These are phyloP conservation scores for Leucocoprinus sp. DNA, from an alignment of 768 basidiomycete genomes.

Conservation along the genomic window DNA sequence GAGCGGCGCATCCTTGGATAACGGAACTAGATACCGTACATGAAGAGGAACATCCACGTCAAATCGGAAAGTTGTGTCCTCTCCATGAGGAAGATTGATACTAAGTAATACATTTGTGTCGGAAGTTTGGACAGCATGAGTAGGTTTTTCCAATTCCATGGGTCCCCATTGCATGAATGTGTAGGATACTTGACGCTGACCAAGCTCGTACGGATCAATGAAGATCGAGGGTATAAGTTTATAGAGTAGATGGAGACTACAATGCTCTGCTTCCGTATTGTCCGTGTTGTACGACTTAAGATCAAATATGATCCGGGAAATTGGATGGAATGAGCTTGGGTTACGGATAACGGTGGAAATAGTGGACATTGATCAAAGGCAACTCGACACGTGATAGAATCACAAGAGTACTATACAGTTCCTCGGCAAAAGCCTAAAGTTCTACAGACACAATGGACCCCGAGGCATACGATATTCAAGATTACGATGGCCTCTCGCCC, in stretches of 20 bases:
- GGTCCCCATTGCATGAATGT: slow-evolving; percentile 8
- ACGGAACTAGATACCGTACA: slow-evolving; percentile 5
- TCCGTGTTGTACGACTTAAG: background rate
- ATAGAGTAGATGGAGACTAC: slow-evolving; percentile 6
- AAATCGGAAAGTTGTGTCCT: background rate
- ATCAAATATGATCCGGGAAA: background rate
- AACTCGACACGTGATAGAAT: background rate
- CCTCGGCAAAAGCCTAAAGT: slow-evolving; percentile 35
- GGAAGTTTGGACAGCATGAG: background rate
- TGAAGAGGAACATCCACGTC: slow-evolving; percentile 7
- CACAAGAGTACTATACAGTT: slow-evolving; percentile 26
- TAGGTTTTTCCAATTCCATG: slow-evolving; percentile 6
- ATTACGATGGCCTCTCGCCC: slow-evolving; percentile 85
- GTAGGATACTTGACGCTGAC: slow-evolving; percentile 5
- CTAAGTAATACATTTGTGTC: background rate
- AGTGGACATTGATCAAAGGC: background rate
- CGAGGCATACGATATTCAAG: slow-evolving; percentile 23
- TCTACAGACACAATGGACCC: slow-evolving; percentile 17
- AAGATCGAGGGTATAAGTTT: background rate
- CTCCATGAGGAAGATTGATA: background rate
- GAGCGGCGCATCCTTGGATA: background rate
- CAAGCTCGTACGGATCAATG: slow-evolving; percentile 8
- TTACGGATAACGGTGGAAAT: background rate
- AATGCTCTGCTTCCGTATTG: background rate
- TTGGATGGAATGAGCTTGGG: slow-evolving; percentile 5